Evolutionary conservation across 768 basidiomycete genomes (phyloP).

Genomic region (Phaeolepiota aurea): DNA sequence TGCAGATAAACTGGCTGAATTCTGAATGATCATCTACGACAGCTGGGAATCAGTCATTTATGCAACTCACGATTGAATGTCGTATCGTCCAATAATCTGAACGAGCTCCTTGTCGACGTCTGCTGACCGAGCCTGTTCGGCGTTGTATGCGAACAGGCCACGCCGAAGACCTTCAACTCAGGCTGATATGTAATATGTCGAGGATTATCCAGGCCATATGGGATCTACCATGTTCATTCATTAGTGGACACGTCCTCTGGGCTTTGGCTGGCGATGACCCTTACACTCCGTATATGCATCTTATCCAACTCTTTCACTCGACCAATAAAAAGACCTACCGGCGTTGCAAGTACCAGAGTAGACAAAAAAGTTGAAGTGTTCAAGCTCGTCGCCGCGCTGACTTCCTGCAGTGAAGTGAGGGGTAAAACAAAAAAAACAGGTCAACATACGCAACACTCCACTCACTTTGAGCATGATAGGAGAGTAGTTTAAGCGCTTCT

Average conservation of each 20-base stretch:
- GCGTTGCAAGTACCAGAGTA: constrained; percentile 52
- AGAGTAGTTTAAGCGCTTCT: constrained; percentile 54
- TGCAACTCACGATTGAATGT: constrained; percentile 50
- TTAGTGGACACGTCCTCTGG: constrained; percentile 2
- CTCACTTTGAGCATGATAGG: constrained; percentile 63
- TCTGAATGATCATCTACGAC: constrained; percentile 19
- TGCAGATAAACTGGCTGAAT: constrained; percentile 38
- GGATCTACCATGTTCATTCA: not conserved
- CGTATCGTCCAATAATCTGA: constrained; percentile 59
- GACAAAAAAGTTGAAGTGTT: constrained; percentile 38
- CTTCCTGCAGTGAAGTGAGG: constrained; percentile 28
- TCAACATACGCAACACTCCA: not conserved
- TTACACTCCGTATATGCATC: constrained; percentile 73
- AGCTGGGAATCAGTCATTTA: not conserved
- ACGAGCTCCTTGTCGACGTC: constrained; percentile 39
- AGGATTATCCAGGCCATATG: constrained; percentile 46
- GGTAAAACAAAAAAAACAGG: not conserved
- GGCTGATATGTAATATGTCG: constrained; percentile 56
- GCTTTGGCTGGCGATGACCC: constrained; percentile 9
- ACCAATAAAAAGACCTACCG: constrained; percentile 54
- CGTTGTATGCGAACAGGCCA: constrained; percentile 48
- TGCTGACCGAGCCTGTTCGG: constrained; percentile 47
- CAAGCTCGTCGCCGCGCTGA: constrained; percentile 42
- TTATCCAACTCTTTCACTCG: constrained; percentile 60
- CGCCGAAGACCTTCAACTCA: constrained; percentile 47